A percentile compares a stretch with the other conserved stretches of the same genome.
Conservation (phyloP, 768 basidiomycete genomes). For the Pulveroboletus frians region DNA sequence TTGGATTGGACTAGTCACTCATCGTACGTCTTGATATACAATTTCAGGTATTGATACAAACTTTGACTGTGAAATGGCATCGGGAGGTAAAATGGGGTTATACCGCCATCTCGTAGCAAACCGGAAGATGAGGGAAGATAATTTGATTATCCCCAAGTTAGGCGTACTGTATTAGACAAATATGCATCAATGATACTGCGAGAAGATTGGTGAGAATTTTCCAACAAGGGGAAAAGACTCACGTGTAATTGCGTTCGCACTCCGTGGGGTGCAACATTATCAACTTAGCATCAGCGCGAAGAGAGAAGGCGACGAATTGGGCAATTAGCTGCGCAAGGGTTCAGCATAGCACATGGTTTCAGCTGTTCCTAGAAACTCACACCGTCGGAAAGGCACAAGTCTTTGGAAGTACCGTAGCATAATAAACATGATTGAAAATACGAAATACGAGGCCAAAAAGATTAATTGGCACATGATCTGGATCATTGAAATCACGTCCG, state of each 20-base stretch:
- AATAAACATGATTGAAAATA: slow-evolving; percentile 7
- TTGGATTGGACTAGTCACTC: neutral
- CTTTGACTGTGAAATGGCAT: neutral
- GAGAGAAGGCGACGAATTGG: neutral
- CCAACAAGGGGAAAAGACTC: neutral
- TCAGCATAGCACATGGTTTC: neutral
- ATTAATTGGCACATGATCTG: slow-evolving; percentile 12
- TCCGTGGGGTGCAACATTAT: neutral
- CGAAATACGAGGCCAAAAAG: slow-evolving; percentile 11
- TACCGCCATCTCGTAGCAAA: neutral
- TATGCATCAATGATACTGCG: slow-evolving; percentile 6
- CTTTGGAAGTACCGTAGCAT: neutral
- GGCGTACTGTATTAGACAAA: neutral
- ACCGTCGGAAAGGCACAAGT: slow-evolving; percentile 5
- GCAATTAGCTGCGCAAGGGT: slow-evolving; percentile 5
- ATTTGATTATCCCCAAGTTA: neutral
- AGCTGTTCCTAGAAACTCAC: neutral
- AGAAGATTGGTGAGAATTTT: neutral
- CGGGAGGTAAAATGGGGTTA: neutral
- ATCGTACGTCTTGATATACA: neutral
- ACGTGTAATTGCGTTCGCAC: neutral
- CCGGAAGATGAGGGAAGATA: neutral
- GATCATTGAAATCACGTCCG: slow-evolving; percentile 19
- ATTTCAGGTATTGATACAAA: neutral
- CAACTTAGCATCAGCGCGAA: neutral